Conservation (phyloP, 2,329 filamentous ascomycete species). For the Septoria linicola region DNA sequence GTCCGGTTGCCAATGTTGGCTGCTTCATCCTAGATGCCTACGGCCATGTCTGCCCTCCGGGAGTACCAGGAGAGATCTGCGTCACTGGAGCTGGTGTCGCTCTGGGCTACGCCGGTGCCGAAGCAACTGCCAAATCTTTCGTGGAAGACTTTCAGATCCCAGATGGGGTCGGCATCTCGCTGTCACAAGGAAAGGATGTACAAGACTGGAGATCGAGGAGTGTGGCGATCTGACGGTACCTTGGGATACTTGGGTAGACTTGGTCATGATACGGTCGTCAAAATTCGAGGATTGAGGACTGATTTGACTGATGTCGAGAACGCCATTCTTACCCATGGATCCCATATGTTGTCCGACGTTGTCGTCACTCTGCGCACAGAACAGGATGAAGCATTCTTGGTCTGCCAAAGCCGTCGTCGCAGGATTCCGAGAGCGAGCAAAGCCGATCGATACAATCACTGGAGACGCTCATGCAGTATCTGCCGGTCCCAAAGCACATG, state of each 20-base stretch:
- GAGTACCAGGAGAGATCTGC: conserved; percentile 46
- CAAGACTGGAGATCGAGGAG: conserved; percentile 44
- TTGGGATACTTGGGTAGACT: conserved; percentile 43
- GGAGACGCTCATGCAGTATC: conserved; percentile 22
- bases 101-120: conserved; percentile 38
- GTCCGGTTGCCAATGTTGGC: conserved; percentile 39
- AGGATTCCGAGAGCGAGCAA: too few relatives aligned
- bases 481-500: conserved; percentile 43
- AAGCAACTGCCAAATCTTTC: conserved; percentile 19
- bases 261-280: conserved; percentile 47
- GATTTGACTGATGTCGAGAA: conserved; percentile 51
- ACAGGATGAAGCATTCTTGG: conserved; percentile 31
- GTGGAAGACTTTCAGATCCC: conserved; percentile 9
- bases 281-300: conserved; percentile 47
- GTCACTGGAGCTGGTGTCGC: conserved; percentile 43
- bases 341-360: conserved; percentile 32
- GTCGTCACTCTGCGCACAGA: conserved; percentile 24
- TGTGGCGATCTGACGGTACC: conserved; percentile 37
- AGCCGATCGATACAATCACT: too few relatives aligned
- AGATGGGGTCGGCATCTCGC: background rate
- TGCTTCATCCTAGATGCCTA: conserved; percentile 46
- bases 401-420: conserved; percentile 42
- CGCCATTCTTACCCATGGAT: conserved; percentile 32
- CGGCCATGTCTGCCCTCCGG: conserved; percentile 41
- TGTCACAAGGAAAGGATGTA: conserved; percentile 34